phyloP scores from a whole-genome alignment of 352 stramenopile species.

The Thraustochytrium sp. region DNA sequence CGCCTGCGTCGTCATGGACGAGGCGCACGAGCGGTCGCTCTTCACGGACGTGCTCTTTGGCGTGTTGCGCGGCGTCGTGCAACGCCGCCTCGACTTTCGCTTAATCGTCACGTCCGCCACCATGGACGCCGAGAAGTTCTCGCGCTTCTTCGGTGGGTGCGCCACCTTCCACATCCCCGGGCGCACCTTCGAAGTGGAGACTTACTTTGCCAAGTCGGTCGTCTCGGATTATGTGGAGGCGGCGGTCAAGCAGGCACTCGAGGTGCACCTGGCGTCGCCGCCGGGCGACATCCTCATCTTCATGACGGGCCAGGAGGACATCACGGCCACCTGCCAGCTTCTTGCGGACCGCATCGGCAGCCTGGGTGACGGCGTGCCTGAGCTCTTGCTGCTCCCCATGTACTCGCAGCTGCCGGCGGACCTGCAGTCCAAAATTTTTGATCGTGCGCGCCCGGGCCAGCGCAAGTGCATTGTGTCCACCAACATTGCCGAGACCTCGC shows the following conservation, averaged over 20 bases:
- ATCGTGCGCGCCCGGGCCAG: constrained; percentile 51
- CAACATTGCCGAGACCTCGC: constrained; percentile 94
- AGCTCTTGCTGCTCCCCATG: constrained; percentile 96
- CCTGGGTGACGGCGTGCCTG: constrained; percentile 75
- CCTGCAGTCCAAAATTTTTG: constrained; percentile 68
- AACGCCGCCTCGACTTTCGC: constrained; percentile 77
- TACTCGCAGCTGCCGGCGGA: constrained; percentile 96
- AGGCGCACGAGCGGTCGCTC: constrained; percentile 85
- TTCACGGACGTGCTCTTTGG: constrained; percentile 90
- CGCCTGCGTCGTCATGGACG: constrained; percentile 83
- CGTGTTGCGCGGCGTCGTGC: constrained; percentile 80
- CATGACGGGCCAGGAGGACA: constrained; percentile 99
- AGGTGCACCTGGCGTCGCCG: constrained; percentile 91
- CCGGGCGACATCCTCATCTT: constrained; percentile 97
- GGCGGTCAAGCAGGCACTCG: constrained; percentile 93
- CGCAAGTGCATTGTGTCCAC: constrained; percentile 91
- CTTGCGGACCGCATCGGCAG: constrained; percentile 88
- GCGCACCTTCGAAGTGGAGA: constrained; percentile 70
- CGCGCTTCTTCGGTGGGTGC: constrained; percentile 86
- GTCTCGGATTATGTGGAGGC: constrained; percentile 95
- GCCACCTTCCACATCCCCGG: constrained; percentile 94
- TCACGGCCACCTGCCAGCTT: constrained; percentile 87
- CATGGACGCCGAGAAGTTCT: constrained; percentile 94
- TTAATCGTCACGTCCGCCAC: constrained; percentile 89
- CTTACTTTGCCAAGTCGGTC: constrained; percentile 82